phyloP scores from a whole-genome alignment of 2,329 filamentous ascomycete species.

The Stenocarpella maydis region DNA sequence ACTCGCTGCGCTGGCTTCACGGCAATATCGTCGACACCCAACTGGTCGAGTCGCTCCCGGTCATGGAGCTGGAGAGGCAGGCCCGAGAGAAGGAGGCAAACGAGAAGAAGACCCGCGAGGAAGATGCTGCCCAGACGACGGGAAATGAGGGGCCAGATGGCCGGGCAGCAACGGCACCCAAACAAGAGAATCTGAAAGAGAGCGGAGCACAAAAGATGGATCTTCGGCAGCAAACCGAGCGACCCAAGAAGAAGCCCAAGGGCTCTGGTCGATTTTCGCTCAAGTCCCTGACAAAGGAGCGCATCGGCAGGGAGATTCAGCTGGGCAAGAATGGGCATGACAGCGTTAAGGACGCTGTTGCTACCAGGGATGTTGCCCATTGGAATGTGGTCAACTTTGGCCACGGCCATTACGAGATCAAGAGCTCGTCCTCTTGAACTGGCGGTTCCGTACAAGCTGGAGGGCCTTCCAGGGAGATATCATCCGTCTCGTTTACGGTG shows the following conservation, averaged over 20 bases:
- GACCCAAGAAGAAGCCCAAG: constrained; percentile 20
- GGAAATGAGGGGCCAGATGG: not conserved
- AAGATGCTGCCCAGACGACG: not conserved
- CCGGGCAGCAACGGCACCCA: no score
- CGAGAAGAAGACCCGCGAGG: constrained; percentile 5
- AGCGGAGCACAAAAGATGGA: not conserved
- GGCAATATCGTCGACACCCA: constrained; percentile 54
- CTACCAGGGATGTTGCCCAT: constrained; percentile 21
- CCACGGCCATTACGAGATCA: constrained; percentile 5
- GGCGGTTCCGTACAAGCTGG: no score
- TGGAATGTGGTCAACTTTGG: constrained; percentile 27
- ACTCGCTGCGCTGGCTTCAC: constrained; percentile 58
- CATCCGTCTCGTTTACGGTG: not conserved
- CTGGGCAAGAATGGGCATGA: constrained; percentile 19
- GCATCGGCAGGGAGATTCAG: constrained; percentile 23
- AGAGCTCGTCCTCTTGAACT: not conserved
- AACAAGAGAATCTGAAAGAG: not conserved
- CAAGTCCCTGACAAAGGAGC: constrained; percentile 15
- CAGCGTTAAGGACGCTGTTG: constrained; percentile 26
- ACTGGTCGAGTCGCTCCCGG: constrained; percentile 42
- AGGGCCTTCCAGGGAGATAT: not conserved
- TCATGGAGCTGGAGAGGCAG: constrained; percentile 36
- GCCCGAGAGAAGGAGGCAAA: constrained; percentile 33
- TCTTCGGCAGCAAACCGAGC: not conserved
- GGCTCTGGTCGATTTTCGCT: constrained; percentile 20